A percentile compares a stretch with the other conserved stretches of the same genome.
phyloP scores from a whole-genome alignment of 345 rosid species.

The Populus alba region DNA sequence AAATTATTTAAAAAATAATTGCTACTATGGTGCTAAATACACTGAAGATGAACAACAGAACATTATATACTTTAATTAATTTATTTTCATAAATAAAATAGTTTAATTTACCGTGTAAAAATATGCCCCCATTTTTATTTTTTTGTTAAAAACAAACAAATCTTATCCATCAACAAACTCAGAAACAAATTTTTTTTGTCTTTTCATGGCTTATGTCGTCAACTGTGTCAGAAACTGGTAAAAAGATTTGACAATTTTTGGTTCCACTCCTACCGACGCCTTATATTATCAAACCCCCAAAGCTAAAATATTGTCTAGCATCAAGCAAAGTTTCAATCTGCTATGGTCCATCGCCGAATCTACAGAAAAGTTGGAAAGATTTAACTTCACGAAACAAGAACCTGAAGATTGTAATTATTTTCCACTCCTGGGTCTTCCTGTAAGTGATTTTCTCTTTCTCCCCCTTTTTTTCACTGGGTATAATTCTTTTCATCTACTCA shows the following conservation, averaged over 20 bases:
- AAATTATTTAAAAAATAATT: too few relatives aligned
- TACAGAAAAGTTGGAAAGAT: neutral
- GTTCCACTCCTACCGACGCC: neutral
- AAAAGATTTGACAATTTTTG: neutral
- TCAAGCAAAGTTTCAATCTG: neutral
- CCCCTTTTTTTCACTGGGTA: too few relatives aligned
- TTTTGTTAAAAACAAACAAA: neutral
- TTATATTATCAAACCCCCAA: neutral
- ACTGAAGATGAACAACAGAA: neutral
- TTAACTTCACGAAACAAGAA: neutral
- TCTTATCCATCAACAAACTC: neutral
- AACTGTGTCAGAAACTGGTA: neutral
- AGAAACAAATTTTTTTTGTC: neutral
- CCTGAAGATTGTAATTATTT: neutral
- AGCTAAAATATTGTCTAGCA: neutral
- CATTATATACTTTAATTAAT: too few relatives aligned
- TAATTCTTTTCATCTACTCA: too few relatives aligned
- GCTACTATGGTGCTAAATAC: too few relatives aligned
- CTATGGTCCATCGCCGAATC: neutral
- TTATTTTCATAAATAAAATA: too few relatives aligned
- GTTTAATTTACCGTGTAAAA: too few relatives aligned
- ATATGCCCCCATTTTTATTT: too few relatives aligned
- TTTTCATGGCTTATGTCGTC: neutral
- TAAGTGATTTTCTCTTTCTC: conserved; percentile 7
- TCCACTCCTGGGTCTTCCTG: conserved; percentile 6